Evolutionary conservation across 768 basidiomycete species (phyloP), one percentile per base, ranked within the genome.

Genomic region (Exidia glandulosa): DNA sequence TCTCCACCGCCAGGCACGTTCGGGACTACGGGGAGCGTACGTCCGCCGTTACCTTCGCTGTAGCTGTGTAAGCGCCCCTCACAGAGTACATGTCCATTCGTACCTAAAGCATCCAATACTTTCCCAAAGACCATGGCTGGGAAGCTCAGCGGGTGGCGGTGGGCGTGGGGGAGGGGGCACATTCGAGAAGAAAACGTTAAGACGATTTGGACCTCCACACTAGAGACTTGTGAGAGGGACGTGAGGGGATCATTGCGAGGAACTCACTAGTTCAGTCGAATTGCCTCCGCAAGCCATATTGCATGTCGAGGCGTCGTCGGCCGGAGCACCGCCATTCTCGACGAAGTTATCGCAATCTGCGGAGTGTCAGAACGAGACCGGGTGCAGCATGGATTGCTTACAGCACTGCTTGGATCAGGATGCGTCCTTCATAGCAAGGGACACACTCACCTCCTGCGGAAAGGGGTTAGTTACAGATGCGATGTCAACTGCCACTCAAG

Each of bases 101-200:
- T n/a, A n/a, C n/a, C n/a, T n/a, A n/a, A 12, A 61, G 23, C 88
- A 90, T n/a, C 88, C 88, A 32, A 89, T 77, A 0, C 82, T 84
- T 5, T 72, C 67, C 87, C 88, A 90, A 31, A 78, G 73, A 3
- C 85, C 87, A 32, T 85, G 77, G 55, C 69, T 79, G 3, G 78
- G 73, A 0, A 79, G 25, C 9, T 29, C 30, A 4, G 50, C 76
- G 27, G 79, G 81, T 19, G 72, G 63, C 0, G 88, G 86, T 14
- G 79, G 69, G 0, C 81, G 63, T 14, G 87, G 81, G 30, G 86
- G 82, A 13, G 74, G 59, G 32, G 70, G 70, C 19, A 86, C 86
- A 63, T 77, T 86, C 79, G 77, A 82, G 71, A 82, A 89, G 3
- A 88, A 68, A 64, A 57, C n/a, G 32, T 83, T 84, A 14, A 88